A percentile compares a stretch with the other conserved stretches of the same genome.
Evolutionary conservation across 1,284 basidiomycete species (phyloP).

Genomic region (Fomitopsis betulina): DNA sequence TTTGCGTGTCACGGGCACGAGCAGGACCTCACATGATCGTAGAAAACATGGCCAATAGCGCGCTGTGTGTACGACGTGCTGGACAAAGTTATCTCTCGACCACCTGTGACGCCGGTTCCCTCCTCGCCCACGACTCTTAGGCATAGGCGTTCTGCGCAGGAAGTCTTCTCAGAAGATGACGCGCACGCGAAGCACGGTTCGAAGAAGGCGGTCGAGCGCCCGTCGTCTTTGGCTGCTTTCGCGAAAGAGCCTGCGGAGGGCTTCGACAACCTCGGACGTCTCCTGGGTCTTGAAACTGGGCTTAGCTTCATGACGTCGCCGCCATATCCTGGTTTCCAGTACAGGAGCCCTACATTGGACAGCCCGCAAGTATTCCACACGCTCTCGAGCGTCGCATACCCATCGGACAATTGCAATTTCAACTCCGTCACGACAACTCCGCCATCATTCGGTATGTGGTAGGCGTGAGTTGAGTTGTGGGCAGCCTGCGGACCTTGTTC

Average conservation of each 20-base stretch:
- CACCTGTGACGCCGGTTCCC: background rate
- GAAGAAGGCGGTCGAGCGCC: constrained; percentile 1
- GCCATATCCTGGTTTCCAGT: constrained; percentile 11
- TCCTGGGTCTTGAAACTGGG: constrained; percentile 8
- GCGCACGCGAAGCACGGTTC: background rate
- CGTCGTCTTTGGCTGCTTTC: background rate
- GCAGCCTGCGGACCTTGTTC: background rate
- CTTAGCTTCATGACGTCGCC: constrained; percentile 8
- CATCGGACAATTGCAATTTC: background rate
- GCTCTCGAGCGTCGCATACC: background rate
- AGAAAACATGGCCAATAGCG: constrained; percentile 7
- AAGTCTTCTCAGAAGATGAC: constrained; percentile 9
- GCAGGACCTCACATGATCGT: background rate
- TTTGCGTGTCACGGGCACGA: background rate
- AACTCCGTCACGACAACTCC: background rate
- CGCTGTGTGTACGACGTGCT: constrained; percentile 1
- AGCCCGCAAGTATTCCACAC: background rate
- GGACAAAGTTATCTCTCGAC: background rate
- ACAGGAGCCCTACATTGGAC: background rate
- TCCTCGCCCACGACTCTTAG: background rate
- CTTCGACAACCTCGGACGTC: constrained; percentile 6
- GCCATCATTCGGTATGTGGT: constrained; percentile 3
- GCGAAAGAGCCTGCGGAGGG: background rate
- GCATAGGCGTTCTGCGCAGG: constrained; percentile 6
- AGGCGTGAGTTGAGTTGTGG: background rate